Conservation (phyloP, 371 early-diverging fungal species). For the Actinomucor elegans region DNA sequence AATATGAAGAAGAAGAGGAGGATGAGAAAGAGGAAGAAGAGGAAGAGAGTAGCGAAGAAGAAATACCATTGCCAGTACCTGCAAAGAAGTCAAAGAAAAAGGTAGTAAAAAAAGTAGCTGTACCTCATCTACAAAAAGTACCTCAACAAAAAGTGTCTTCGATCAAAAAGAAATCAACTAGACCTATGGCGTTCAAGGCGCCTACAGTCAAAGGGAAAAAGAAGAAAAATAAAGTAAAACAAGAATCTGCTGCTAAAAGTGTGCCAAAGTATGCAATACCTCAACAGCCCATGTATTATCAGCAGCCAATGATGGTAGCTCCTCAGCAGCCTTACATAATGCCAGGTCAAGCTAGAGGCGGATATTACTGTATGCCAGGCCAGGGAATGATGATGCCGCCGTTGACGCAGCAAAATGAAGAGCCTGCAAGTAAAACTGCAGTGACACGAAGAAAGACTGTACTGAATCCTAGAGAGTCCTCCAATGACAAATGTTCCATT, state of each 20-base stretch:
- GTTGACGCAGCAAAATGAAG: background rate
- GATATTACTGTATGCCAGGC: background rate
- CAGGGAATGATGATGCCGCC: background rate
- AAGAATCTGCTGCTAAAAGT: background rate
- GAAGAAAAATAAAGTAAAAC: background rate
- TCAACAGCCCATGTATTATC: conserved; percentile 10
- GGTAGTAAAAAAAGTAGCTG: background rate
- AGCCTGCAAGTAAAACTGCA: background rate
- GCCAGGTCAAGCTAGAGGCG: background rate
- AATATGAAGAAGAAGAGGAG: background rate
- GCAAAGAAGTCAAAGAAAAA: background rate
- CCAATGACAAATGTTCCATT: conserved; percentile 23
- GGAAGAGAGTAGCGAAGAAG: background rate
- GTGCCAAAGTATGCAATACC: conserved; percentile 14
- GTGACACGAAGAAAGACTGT: conserved; percentile 1
- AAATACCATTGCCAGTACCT: background rate
- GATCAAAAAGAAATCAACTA: conserved; percentile 7
- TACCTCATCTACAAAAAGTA: no score
- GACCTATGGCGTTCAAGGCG: conserved; percentile 24
- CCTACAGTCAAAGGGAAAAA: conserved; percentile 9
- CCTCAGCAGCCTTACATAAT: background rate
- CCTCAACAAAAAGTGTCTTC: conserved; percentile 12
- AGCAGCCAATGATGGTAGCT: conserved; percentile 6
- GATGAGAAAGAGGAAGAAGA: background rate
- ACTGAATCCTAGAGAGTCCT: conserved; percentile 16